Percentiles rank a stretch among this genome's conserved stretches.
phyloP scores from a whole-genome alignment of 192 early-diverging fungal species.

The Podila minutissima region DNA sequence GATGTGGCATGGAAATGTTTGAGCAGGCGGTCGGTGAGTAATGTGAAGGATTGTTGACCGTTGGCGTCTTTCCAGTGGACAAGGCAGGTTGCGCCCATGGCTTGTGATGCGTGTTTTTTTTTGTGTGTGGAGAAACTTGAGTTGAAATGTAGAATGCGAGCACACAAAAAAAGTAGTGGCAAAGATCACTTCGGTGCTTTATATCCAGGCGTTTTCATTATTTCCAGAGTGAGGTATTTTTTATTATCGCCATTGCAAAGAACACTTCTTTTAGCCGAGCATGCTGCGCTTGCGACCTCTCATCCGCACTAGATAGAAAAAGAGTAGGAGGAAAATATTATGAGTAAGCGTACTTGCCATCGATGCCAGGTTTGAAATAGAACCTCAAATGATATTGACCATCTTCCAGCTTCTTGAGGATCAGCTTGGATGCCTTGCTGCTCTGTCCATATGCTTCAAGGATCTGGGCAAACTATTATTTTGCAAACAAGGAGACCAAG shows the following conservation, averaged over 20 bases:
- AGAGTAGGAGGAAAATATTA: too few relatives aligned
- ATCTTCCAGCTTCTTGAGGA: conserved; percentile 82
- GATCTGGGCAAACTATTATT: conserved; percentile 74
- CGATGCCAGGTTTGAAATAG: not conserved
- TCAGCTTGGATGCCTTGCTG: conserved; percentile 65
- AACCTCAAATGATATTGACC: conserved; percentile 59
- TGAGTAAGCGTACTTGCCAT: not conserved
- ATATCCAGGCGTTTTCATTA: not conserved
- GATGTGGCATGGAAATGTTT: conserved; percentile 45
- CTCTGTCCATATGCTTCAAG: conserved; percentile 70
- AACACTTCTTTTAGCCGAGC: conserved; percentile 64
- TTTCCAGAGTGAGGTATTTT: not conserved
- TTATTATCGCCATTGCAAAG: too few relatives aligned
- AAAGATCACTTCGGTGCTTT: not conserved
- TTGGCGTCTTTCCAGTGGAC: conserved; percentile 51
- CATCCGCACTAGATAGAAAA: conserved; percentile 64
- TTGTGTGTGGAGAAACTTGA: not conserved
- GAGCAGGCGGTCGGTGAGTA: conserved; percentile 44
- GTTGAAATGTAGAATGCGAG: not conserved
- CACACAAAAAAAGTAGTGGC: not conserved
- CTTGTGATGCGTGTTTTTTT: not conserved
- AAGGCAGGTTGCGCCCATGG: conserved; percentile 48
- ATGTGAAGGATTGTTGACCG: conserved; percentile 42
- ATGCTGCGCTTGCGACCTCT: conserved; percentile 87
- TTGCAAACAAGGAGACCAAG: too few relatives aligned